phyloP scores from a whole-genome alignment of 2,329 filamentous ascomycete genomes.

The Aureobasidium sp. region DNA sequence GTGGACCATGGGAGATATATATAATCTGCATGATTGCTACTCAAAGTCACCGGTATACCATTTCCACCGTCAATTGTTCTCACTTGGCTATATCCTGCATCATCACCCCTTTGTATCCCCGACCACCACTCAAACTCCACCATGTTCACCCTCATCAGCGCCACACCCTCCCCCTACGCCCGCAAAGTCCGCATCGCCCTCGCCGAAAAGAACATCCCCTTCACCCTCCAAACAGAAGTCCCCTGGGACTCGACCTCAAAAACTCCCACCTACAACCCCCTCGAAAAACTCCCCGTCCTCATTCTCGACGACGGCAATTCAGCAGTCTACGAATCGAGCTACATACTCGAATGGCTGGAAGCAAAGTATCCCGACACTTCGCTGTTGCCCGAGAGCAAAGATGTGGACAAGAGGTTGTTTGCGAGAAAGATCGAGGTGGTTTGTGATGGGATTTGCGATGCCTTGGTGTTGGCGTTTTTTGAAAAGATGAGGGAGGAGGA shows the following conservation, averaged over 20 bases:
- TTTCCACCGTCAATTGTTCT: not conserved
- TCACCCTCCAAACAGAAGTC: constrained; percentile 36
- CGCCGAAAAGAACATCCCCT: constrained; percentile 34
- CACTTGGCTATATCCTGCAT: no score
- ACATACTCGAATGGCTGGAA: constrained; percentile 34
- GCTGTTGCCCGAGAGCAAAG: constrained; percentile 21
- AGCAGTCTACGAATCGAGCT: constrained; percentile 32
- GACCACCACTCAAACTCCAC: not conserved
- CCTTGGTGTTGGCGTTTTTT: constrained; percentile 32
- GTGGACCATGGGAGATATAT: not conserved
- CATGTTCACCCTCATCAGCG: constrained; percentile 27
- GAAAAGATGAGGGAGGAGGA: constrained; percentile 27
- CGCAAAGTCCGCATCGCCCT: constrained; percentile 37
- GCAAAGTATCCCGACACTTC: constrained; percentile 27
- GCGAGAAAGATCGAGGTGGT: constrained; percentile 32
- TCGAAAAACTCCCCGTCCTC: constrained; percentile 36
- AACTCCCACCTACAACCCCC: constrained; percentile 34
- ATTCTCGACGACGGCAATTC: constrained; percentile 26
- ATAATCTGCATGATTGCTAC: not conserved
- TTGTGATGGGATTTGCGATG: constrained; percentile 33
- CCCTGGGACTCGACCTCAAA: constrained; percentile 36
- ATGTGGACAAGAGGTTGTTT: constrained; percentile 25
- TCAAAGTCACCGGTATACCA: not conserved
- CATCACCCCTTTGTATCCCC: no score
- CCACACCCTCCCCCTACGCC: constrained; percentile 35